Evolutionary conservation across 371 early-diverging fungal species (phyloP).

Genomic region (Smittium culicis): DNA sequence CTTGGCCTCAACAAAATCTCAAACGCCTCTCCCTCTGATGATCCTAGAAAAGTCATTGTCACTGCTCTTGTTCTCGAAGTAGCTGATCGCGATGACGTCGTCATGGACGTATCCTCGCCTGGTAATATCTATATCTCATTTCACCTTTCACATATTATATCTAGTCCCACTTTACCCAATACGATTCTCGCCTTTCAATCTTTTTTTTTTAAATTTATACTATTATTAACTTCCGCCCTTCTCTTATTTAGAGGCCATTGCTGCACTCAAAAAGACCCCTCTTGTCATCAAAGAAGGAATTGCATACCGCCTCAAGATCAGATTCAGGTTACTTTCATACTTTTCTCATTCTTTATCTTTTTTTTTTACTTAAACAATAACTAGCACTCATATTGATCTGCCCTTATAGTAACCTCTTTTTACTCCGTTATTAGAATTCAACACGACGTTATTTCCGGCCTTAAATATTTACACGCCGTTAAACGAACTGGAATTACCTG

Average conservation of each 20-base stretch:
- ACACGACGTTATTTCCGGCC: constrained; percentile 87
- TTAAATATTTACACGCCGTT: constrained; percentile 85
- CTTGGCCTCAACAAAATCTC: constrained; percentile 52
- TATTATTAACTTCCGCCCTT: background rate
- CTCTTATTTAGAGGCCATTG: constrained; percentile 33
- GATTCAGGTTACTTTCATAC: constrained; percentile 54
- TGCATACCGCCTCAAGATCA: constrained; percentile 83
- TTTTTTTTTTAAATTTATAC: background rate
- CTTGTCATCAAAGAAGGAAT: constrained; percentile 91
- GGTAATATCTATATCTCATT: too few relatives aligned
- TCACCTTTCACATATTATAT: too few relatives aligned
- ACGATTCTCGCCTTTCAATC: background rate
- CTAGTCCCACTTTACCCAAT: too few relatives aligned
- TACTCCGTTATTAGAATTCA: constrained; percentile 47
- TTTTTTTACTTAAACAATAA: constrained; percentile 7
- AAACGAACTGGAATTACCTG: constrained; percentile 71
- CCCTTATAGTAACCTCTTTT: background rate
- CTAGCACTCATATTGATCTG: background rate
- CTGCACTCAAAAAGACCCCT: constrained; percentile 47
- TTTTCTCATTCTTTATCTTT: constrained; percentile 1
- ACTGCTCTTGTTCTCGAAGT: constrained; percentile 69
- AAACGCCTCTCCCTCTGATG: constrained; percentile 38
- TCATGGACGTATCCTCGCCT: constrained; percentile 64
- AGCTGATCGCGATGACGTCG: constrained; percentile 63
- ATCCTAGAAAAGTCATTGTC: constrained; percentile 63